These are phyloP conservation scores for Colletotrichum scovillei DNA, from an alignment of 2,329 filamentous ascomycete species.

Conservation along the genomic window DNA sequence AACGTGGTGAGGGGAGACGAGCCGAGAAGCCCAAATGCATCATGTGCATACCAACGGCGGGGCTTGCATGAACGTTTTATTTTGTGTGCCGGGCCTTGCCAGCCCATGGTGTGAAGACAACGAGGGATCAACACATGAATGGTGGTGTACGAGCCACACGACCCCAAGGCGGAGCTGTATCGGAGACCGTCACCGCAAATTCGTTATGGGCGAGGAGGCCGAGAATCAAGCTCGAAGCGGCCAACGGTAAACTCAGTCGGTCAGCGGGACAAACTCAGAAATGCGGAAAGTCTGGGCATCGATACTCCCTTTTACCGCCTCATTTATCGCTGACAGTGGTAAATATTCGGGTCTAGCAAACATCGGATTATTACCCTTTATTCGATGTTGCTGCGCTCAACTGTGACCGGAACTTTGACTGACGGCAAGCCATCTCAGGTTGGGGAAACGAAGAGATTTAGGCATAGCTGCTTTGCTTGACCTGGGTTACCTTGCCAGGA, in stretches of 20 bases:
- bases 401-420: not conserved
- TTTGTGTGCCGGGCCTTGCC: conserved; percentile 19
- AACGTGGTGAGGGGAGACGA: conserved; percentile 11
- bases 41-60: conserved; percentile 30
- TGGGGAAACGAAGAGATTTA: not conserved
- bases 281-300: not conserved
- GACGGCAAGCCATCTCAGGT: not conserved
- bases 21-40: conserved; percentile 22
- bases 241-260: not conserved
- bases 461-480: not conserved
- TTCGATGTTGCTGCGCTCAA: conserved; percentile 5
- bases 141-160: conserved; percentile 5
- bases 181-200: conserved; percentile 21
- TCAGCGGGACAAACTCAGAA: not conserved
- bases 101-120: conserved; percentile 11
- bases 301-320: not conserved
- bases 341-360: not conserved
- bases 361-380: not conserved
- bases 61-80: conserved; percentile 32
- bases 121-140: conserved; percentile 12
- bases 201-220: not conserved
- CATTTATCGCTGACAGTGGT: not conserved
- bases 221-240: conserved; percentile 8
- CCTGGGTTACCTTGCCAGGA: conserved; percentile 12
- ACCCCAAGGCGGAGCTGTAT: conserved; percentile 22